Conservation (phyloP, 2,329 filamentous ascomycete species). For the Cadophora sp. region DNA sequence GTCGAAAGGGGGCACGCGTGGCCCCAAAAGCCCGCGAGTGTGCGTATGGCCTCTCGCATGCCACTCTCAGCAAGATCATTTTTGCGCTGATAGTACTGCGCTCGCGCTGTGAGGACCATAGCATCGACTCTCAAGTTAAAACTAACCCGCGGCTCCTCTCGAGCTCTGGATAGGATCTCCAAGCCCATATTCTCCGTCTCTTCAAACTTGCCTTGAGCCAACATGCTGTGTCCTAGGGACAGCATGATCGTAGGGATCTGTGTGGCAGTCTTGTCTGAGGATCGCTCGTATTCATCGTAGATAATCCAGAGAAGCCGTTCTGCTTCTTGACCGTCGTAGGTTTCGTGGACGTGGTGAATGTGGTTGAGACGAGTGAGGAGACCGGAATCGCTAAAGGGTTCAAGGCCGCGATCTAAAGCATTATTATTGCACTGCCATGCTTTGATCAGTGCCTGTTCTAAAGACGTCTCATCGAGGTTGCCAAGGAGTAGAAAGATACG, state of each 20-base stretch:
- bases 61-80: background rate
- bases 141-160: background rate
- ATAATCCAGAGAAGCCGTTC: background rate
- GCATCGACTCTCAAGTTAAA: background rate
- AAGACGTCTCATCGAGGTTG: background rate
- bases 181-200: background rate
- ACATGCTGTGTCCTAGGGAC: background rate
- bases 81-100: background rate
- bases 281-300: background rate
- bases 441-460: background rate
- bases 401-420: background rate
- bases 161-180: background rate
- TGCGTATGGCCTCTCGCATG: background rate
- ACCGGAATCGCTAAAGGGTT: background rate
- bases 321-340: background rate
- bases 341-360: background rate
- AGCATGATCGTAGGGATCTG: conserved; percentile 1
- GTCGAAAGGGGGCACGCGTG: background rate
- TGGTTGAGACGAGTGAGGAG: background rate
- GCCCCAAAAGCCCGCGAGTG: background rate
- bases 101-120: background rate
- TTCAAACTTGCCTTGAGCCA: background rate
- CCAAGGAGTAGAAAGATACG: background rate
- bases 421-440: background rate
- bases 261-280: background rate